Evolutionary conservation across 139 green algal genomes (phyloP).

Genomic region (Coccomyxa sp.): DNA sequence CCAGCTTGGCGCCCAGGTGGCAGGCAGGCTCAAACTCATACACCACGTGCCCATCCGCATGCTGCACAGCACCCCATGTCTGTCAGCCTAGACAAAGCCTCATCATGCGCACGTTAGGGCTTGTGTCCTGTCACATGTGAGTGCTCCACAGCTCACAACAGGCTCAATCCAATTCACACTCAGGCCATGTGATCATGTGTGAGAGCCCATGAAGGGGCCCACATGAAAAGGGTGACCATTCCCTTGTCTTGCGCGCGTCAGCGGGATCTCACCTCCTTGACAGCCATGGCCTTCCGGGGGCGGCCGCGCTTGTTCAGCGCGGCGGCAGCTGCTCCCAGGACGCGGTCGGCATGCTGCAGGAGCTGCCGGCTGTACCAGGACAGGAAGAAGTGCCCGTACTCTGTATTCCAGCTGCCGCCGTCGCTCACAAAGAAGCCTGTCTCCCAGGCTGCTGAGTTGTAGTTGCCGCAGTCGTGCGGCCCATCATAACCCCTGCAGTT

Average conservation of each 20-base stretch:
- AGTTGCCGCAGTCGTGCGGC: conserved; percentile 90
- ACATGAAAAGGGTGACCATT: no score
- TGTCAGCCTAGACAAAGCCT: background rate
- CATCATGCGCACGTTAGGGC: background rate
- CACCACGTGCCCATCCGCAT: conserved; percentile 44
- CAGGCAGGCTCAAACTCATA: conserved; percentile 62
- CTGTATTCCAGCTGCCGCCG: conserved; percentile 76
- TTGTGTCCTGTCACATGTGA: background rate
- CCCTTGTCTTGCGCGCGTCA: no score
- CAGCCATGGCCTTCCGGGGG: conserved; percentile 33
- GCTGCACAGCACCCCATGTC: conserved; percentile 14
- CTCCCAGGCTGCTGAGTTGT: conserved; percentile 85
- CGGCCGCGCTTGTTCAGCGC: conserved; percentile 57
- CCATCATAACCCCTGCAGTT: conserved; percentile 77
- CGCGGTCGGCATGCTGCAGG: conserved; percentile 75
- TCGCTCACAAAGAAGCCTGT: conserved; percentile 90
- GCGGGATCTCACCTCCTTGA: conserved; percentile 49
- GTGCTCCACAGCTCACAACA: no score
- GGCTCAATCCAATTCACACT: no score
- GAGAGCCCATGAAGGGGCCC: no score
- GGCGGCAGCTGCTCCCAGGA: conserved; percentile 63
- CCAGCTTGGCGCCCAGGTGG: conserved; percentile 85
- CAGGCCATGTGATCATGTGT: no score
- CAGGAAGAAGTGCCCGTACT: conserved; percentile 94
- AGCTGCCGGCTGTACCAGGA: conserved; percentile 89